Percentiles rank a stretch among this genome's conserved stretches.
These are phyloP conservation scores for Zygosaccharomyces lentus DNA, from an alignment of 805 yeast species.

Conservation along the genomic window DNA sequence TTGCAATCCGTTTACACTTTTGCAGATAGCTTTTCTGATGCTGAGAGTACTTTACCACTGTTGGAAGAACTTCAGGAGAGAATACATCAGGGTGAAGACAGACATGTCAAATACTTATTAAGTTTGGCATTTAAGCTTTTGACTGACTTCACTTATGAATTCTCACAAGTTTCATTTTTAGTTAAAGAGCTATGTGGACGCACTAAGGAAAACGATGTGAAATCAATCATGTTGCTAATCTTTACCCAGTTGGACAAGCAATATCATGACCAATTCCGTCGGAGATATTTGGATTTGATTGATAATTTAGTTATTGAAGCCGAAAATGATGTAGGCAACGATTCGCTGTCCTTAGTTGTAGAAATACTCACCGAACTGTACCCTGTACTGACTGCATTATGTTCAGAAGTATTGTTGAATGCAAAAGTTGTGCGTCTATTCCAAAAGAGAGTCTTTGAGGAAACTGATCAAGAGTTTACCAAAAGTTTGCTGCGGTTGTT, in stretches of 20 bases:
- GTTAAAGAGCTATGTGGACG: slow-evolving; percentile 26
- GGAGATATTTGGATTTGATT: slow-evolving; percentile 16
- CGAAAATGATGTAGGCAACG: slow-evolving; percentile 22
- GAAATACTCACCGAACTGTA: slow-evolving; percentile 26
- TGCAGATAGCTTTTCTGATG: slow-evolving; percentile 22
- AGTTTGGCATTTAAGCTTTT: slow-evolving; percentile 28
- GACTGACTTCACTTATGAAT: slow-evolving; percentile 24
- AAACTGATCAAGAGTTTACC: slow-evolving; percentile 21
- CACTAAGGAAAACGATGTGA: slow-evolving; percentile 18
- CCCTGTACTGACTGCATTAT: slow-evolving; percentile 27
- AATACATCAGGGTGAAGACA: slow-evolving; percentile 21
- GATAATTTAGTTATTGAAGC: slow-evolving; percentile 27
- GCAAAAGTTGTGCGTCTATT: slow-evolving; percentile 29
- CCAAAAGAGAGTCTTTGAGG: slow-evolving; percentile 14
- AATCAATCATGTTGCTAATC: slow-evolving; percentile 22
- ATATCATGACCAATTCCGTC: slow-evolving; percentile 20
- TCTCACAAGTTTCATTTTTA: slow-evolving; percentile 25
- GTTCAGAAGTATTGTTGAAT: slow-evolving; percentile 31
- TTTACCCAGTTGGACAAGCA: slow-evolving; percentile 17
- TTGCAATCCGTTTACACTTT: slow-evolving; percentile 20
- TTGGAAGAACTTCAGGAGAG: slow-evolving; percentile 18
- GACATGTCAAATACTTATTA: slow-evolving; percentile 18
- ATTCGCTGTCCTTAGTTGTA: slow-evolving; percentile 21
- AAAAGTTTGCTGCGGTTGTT: slow-evolving; percentile 35
- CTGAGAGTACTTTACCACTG: slow-evolving; percentile 17